Base-by-base conservation (phyloP, 1,284 basidiomycete genomes). In the Peniophora sp. region DNA sequence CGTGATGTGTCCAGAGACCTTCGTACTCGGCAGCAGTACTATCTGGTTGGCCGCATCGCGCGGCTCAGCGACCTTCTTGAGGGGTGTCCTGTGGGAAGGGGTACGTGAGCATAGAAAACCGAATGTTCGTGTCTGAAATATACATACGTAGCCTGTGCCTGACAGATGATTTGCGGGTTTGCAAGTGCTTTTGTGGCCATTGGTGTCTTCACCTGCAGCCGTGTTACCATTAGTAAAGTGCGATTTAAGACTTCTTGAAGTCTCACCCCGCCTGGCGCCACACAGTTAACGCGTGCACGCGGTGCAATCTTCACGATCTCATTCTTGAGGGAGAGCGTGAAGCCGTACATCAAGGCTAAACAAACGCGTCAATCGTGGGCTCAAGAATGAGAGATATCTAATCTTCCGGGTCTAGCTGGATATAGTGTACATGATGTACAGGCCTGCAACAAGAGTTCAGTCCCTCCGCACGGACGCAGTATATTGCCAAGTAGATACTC, bases 271-370 rank as follows among this genome's bases (percentile, higher is more conserved):
- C 85, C 86, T 5, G 87, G 87, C 0, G 78, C 83, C 18, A 89
- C 72, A 47, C 74, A 73, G 56, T 89, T 89, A 15, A 88, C 85
- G 15, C 87, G 72, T 0, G 75, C 87, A 47, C 64, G 71, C 0
- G 85, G 83, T 0, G 84, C 85, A 55, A 88, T 80, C 63, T 79
- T 78, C 27, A 89, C 85, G 51, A 89, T 88, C 64, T 90, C 87
- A 60, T 88, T 89, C 66, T 89, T 88, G 54, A 89, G 70, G 2
- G 80, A 74, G 53, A 83, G 68, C 1, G 79, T 78, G 39, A 89
- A 64, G 0, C 86, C 87, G 54, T 86, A 83, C 82, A 88, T 88
- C 69, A 90, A 73, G 0, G 79, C 86, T 45, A 22, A 6, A 54
- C n/a, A n/a, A n/a, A n/a, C n/a, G n/a, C n/a, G n/a, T n/a, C n/a